Conservation (phyloP, 805 yeast species). For the Candida wancherniae region DNA sequence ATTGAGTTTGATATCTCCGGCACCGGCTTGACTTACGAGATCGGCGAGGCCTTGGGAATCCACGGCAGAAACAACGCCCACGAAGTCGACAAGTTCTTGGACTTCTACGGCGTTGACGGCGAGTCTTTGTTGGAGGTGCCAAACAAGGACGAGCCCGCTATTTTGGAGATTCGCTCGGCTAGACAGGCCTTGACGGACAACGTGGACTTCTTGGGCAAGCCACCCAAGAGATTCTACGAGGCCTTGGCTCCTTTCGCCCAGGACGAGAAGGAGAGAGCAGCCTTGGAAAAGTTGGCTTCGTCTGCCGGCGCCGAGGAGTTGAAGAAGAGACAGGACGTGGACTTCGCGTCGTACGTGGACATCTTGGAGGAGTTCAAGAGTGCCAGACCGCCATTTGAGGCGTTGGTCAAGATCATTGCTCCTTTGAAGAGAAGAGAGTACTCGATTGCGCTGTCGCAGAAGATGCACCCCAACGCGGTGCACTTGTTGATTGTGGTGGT, state of each 20-base stretch:
- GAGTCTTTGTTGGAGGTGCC: constrained; percentile 67
- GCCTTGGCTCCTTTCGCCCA: constrained; percentile 67
- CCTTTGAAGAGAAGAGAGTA: constrained; percentile 96
- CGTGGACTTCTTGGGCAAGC: constrained; percentile 88
- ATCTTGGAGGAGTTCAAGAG: constrained; percentile 73
- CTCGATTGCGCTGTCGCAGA: constrained; percentile 95
- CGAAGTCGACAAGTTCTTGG: constrained; percentile 64
- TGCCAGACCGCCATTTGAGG: constrained; percentile 71
- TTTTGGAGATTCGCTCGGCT: constrained; percentile 72
- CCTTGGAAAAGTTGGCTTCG: constrained; percentile 59
- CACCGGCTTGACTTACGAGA: constrained; percentile 84
- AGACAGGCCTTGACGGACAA: constrained; percentile 77
- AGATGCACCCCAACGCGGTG: constrained; percentile 83
- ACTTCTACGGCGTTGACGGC: constrained; percentile 66
- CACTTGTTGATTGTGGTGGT: constrained; percentile 92
- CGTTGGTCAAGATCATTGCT: constrained; percentile 67
- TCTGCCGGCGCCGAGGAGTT: constrained; percentile 81
- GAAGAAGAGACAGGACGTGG: constrained; percentile 80
- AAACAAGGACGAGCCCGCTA: constrained; percentile 53
- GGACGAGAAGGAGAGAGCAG: constrained; percentile 60
- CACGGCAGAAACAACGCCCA: constrained; percentile 79
- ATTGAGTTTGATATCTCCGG: constrained; percentile 89
- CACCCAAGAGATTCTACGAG: constrained; percentile 92
- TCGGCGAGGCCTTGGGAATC: constrained; percentile 95
- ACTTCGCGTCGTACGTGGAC: constrained; percentile 76